phyloP scores from a whole-genome alignment of 179 eudicot genomes.

The Silene noctiflora region DNA sequence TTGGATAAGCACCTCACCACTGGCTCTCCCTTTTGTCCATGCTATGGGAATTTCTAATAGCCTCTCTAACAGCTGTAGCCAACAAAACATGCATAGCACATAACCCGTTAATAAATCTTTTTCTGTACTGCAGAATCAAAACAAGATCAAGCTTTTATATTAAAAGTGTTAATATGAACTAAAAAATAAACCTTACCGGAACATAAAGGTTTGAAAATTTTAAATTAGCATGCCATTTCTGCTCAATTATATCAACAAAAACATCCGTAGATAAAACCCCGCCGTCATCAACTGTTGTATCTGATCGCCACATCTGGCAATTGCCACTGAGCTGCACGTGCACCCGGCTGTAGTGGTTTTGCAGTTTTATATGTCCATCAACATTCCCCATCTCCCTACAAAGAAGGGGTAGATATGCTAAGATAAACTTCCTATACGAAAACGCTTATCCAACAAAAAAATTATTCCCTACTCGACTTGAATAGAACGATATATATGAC shows the following conservation, averaged over 20 bases:
- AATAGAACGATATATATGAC: background rate
- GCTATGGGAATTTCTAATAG: conserved; percentile 84
- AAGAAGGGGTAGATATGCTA: conserved; percentile 17
- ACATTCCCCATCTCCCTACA: conserved; percentile 81
- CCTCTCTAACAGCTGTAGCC: conserved; percentile 87
- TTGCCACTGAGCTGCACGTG: conserved; percentile 83
- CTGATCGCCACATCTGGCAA: conserved; percentile 90
- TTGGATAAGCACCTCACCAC: conserved; percentile 94
- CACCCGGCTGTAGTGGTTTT: conserved; percentile 76
- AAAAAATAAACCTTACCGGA: conserved; percentile 69
- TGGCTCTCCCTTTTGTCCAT: conserved; percentile 94
- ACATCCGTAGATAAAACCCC: conserved; percentile 93
- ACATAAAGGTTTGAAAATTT: conserved; percentile 74
- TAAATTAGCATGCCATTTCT: conserved; percentile 93
- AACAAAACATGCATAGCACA: conserved; percentile 9
- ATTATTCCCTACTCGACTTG: background rate
- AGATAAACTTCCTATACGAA: conserved; percentile 14
- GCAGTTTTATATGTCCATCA: conserved; percentile 80
- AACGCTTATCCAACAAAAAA: background rate
- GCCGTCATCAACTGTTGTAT: conserved; percentile 58
- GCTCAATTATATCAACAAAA: conserved; percentile 86
- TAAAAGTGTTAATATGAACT: background rate
- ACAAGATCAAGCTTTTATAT: conserved; percentile 3
- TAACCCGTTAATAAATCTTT: background rate
- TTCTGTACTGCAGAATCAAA: background rate